Percentiles rank a stretch among this genome's conserved stretches.
Conservation (phyloP, 2,329 filamentous ascomycete species). For the Diaporthe helianthi region DNA sequence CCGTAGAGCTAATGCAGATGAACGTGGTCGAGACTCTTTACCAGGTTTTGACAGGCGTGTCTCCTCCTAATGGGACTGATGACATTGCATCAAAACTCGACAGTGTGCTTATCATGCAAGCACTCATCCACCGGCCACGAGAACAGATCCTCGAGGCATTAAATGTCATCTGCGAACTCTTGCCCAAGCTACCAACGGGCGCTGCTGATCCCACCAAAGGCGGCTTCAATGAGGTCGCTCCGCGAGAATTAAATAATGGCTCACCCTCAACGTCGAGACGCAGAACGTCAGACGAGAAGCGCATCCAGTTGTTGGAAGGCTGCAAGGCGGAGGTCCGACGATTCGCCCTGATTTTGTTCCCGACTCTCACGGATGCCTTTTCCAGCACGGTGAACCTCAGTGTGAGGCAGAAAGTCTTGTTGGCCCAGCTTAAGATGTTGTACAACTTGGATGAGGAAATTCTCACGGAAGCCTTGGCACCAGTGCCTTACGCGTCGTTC, state of each 20-base stretch:
- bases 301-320: slow-evolving; percentile 79
- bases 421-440: slow-evolving; percentile 97
- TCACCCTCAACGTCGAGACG: slow-evolving; percentile 51
- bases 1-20: slow-evolving; percentile 91
- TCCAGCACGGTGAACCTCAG: slow-evolving; percentile 96
- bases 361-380: slow-evolving; percentile 94
- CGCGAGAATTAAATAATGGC: slow-evolving; percentile 50
- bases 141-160: slow-evolving; percentile 97
- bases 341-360: slow-evolving; percentile 91
- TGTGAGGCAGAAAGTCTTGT: slow-evolving; percentile 93
- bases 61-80: slow-evolving; percentile 79
- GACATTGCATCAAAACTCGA: slow-evolving; percentile 87
- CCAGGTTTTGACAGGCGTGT: slow-evolving; percentile 95
- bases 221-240: slow-evolving; percentile 53
- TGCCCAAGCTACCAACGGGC: slow-evolving; percentile 73
- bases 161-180: slow-evolving; percentile 94
- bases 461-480: slow-evolving; percentile 81
- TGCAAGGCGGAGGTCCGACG: slow-evolving; percentile 88
- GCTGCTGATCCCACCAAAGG: slow-evolving; percentile 52
- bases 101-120: slow-evolving; percentile 98
- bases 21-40: slow-evolving; percentile 97
- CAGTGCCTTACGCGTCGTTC: slow-evolving; percentile 95
- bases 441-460: slow-evolving; percentile 90
- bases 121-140: slow-evolving; percentile 90
- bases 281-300: slow-evolving; percentile 76